phyloP scores from a whole-genome alignment of 176 grass and related monocot species.

The Metroxylon sagu region DNA sequence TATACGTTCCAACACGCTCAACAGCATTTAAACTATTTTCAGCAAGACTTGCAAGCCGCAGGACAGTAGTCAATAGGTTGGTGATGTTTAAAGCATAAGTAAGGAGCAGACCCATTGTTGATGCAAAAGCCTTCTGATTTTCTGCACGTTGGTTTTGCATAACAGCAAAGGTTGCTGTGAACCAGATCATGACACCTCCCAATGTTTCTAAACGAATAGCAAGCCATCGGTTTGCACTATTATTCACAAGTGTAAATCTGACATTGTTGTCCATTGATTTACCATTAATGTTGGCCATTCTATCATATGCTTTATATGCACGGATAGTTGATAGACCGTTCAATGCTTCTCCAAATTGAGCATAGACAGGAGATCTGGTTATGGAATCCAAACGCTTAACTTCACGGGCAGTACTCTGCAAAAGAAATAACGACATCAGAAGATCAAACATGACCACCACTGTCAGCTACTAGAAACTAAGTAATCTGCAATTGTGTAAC shows the following conservation, averaged over 20 bases:
- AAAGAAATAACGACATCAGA: slow-evolving; percentile 20
- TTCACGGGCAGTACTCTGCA: slow-evolving; percentile 80
- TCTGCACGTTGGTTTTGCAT: slow-evolving; percentile 93
- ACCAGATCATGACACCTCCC: slow-evolving; percentile 97
- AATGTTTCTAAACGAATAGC: slow-evolving; percentile 91
- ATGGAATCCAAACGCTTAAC: slow-evolving; percentile 93
- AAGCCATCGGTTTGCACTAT: slow-evolving; percentile 85
- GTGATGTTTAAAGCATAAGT: slow-evolving; percentile 96
- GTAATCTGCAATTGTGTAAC: too few species aligned
- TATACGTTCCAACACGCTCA: slow-evolving; percentile 80
- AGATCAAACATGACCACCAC: not conserved
- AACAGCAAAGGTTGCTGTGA: slow-evolving; percentile 92
- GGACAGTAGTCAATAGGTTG: slow-evolving; percentile 61
- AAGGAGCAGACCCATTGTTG: slow-evolving; percentile 95
- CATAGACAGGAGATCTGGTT: slow-evolving; percentile 92
- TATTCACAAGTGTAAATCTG: slow-evolving; percentile 89
- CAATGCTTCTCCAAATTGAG: slow-evolving; percentile 87
- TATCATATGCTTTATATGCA: slow-evolving; percentile 96
- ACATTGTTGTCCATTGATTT: slow-evolving; percentile 98
- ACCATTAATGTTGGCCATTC: slow-evolving; percentile 86
- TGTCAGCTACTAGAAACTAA: too few species aligned
- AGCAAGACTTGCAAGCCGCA: slow-evolving; percentile 89
- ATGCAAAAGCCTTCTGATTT: slow-evolving; percentile 88
- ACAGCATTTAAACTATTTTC: slow-evolving; percentile 99
- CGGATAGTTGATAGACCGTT: slow-evolving; percentile 95